Evolutionary conservation across 2,329 filamentous ascomycete genomes (phyloP), one percentile per base, ranked within the genome.

Genomic region (Stachybotrys chartarum): DNA sequence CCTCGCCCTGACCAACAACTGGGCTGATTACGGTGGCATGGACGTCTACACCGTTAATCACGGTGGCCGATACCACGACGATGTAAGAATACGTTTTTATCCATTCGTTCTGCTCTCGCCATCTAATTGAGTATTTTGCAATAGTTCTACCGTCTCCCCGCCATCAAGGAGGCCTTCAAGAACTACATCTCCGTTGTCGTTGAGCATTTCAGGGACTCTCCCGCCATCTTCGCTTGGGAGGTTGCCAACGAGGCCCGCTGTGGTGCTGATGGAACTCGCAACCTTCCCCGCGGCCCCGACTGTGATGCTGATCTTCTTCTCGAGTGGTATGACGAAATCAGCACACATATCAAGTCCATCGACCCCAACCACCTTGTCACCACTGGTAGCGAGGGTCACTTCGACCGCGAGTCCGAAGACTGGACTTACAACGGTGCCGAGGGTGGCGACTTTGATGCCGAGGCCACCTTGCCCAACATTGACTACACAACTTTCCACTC

Each of bases 1-100:
- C 59, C 78, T 85, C 64, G 79, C 82, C 61, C 78, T 87, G 48
- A 82, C 87, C 55, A 88, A 88, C 70, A 83, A 88, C 70, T 89
- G 85, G 84, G 74, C 74, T 50, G 86, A 88, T 63, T 87, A 86
- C 48, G 84, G 83, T 31, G 84, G 84, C 51, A 85, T 86, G 70
- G 72, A 75, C 11, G 79, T 80, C 1, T 86, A 86, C 61, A 76
- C 77, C 49, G 54, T 57, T 30, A 71, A 67, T 11, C 79, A 78
- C 2, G 85, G 81, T 55, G 82, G 80, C 44, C 78, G 77, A 24
- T 70, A 66, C 55, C 73, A 80, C 56, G 63, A 64, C 30, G 63
- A 64, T 52, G 58, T 57, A 7, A 44, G 58, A 32, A 7, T 3
- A 50, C 12, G 5, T 50, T 6, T 7, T 50, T 10, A 42, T 10